Conservation (phyloP, 2,329 filamentous ascomycete genomes). For the Magnaporthiopsis poae region DNA sequence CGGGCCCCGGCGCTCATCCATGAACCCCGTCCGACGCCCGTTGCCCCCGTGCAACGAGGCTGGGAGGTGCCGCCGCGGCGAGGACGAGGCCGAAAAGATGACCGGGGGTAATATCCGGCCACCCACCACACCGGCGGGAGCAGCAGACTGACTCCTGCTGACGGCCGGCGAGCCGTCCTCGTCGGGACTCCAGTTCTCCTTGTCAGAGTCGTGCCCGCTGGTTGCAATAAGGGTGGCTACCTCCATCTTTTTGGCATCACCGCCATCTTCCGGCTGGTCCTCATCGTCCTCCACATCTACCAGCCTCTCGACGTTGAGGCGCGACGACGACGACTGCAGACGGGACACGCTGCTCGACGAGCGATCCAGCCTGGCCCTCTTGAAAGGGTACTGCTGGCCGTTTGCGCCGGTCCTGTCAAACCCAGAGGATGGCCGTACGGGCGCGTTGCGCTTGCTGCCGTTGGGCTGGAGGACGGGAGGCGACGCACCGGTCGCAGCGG, state of each 20-base stretch:
- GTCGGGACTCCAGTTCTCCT: constrained; percentile 75
- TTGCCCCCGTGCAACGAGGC: constrained; percentile 17
- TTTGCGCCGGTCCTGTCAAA: constrained; percentile 14
- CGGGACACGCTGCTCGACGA: constrained; percentile 53
- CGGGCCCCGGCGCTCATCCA: constrained; percentile 20
- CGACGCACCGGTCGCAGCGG: constrained; percentile 28
- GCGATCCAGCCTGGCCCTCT: constrained; percentile 54
- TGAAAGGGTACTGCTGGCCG: constrained; percentile 29
- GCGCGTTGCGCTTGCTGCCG: constrained; percentile 55
- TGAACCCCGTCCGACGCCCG: constrained; percentile 14
- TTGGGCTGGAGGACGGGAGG: constrained; percentile 39
- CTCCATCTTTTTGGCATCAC: constrained; percentile 29
- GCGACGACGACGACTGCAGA: constrained; percentile 34
- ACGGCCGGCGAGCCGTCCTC: constrained; percentile 31
- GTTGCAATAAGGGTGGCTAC: constrained; percentile 30
- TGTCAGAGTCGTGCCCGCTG: constrained; percentile 69
- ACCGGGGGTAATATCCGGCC: constrained; percentile 14
- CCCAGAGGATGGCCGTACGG: constrained; percentile 14
- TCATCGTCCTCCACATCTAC: constrained; percentile 20
- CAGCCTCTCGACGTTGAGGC: constrained; percentile 8
- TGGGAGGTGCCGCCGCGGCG: constrained; percentile 16
- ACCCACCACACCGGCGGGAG: background rate
- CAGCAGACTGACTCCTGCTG: background rate
- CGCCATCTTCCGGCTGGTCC: constrained; percentile 27
- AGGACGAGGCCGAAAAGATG: constrained; percentile 14